These are phyloP conservation scores for Suillus clintonianus DNA, from an alignment of 768 basidiomycete species.

Conservation along the genomic window DNA sequence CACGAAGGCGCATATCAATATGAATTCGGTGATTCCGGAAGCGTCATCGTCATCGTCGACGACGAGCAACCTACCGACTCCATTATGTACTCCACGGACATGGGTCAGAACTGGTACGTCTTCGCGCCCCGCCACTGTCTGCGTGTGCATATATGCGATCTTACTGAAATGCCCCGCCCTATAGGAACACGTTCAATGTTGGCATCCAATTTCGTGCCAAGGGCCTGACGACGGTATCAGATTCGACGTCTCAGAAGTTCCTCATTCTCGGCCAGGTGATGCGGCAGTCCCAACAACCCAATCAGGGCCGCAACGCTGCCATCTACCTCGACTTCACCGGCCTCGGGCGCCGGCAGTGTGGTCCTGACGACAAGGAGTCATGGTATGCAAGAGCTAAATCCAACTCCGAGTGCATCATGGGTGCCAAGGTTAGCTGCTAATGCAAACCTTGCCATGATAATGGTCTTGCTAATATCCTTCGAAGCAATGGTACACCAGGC, in stretches of 20 bases:
- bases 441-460: background rate
- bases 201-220: constrained; percentile 71
- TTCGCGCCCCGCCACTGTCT: background rate
- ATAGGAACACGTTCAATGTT: constrained; percentile 71
- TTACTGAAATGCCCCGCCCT: background rate
- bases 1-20: constrained; percentile 82
- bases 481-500: constrained; percentile 91
- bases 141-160: background rate
- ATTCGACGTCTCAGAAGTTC: constrained; percentile 97
- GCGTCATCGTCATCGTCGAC: constrained; percentile 77
- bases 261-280: constrained; percentile 79
- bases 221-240: constrained; percentile 85
- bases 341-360: constrained; percentile 70
- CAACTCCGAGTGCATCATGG: constrained; percentile 85
- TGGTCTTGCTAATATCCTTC: background rate
- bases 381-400: constrained; percentile 81
- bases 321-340: constrained; percentile 84
- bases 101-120: constrained; percentile 83
- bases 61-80: constrained; percentile 78
- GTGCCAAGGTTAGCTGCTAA: constrained; percentile 70
- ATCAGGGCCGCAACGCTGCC: constrained; percentile 62
- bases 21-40: constrained; percentile 91
- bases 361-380: constrained; percentile 70
- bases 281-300: constrained; percentile 54
- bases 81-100: constrained; percentile 78